These are phyloP conservation scores for Penicilliopsis zonata DNA, from an alignment of 495 filamentous ascomycete genomes.

Conservation along the genomic window DNA sequence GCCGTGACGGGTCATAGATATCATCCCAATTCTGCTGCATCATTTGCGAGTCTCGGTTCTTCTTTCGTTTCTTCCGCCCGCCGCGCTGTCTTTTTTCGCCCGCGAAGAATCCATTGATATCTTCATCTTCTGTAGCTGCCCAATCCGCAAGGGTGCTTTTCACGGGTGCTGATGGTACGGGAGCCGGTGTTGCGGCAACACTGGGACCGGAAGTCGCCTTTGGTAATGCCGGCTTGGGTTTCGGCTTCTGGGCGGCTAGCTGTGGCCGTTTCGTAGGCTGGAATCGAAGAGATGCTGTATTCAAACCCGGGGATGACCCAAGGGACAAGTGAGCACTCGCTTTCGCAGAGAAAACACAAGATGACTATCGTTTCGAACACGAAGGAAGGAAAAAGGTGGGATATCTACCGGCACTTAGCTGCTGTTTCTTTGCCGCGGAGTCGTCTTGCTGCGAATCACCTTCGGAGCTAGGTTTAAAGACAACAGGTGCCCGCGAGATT, in stretches of 20 bases:
- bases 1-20: constrained; percentile 74
- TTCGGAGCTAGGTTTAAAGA: constrained; percentile 49
- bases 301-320: constrained; percentile 15
- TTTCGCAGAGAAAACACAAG: constrained; percentile 11
- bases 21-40: constrained; percentile 79
- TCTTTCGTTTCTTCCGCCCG: constrained; percentile 81
- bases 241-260: constrained; percentile 52
- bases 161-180: constrained; percentile 15
- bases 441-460: constrained; percentile 39
- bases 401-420: constrained; percentile 60
- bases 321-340: constrained; percentile 36
- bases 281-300: constrained; percentile 65
- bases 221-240: constrained; percentile 40
- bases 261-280: constrained; percentile 78
- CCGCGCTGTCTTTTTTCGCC: constrained; percentile 61
- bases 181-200: constrained; percentile 11
- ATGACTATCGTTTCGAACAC: constrained; percentile 4
- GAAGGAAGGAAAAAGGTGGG: constrained; percentile 18
- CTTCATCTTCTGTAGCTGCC: constrained; percentile 67
- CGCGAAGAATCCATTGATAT: constrained; percentile 50
- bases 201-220: constrained; percentile 22
- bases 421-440: constrained; percentile 53
- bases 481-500: constrained; percentile 69
- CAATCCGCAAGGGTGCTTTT: constrained; percentile 78
- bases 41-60: constrained; percentile 50